Percentiles rank a stretch among this genome's conserved stretches.
phyloP scores from a whole-genome alignment of 306 rosid species.

The Corylus americana region DNA sequence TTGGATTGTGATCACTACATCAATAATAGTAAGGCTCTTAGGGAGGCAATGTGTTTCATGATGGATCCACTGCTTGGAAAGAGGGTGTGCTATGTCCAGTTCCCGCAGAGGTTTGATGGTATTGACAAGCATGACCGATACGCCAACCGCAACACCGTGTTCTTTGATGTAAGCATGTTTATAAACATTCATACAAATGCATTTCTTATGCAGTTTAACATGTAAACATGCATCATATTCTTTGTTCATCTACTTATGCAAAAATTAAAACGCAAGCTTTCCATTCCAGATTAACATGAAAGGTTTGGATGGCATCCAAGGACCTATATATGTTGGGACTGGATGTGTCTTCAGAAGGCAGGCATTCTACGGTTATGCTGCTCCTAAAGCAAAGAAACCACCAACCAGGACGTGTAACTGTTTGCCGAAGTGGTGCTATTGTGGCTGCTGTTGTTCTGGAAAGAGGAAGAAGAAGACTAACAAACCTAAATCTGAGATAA shows the following conservation, averaged over 20 bases:
- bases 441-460: slow-evolving; percentile 35
- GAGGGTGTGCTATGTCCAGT: slow-evolving; percentile 64
- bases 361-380: slow-evolving; percentile 70
- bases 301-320: slow-evolving; percentile 85
- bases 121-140: slow-evolving; percentile 35
- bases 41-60: slow-evolving; percentile 87
- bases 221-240: not conserved
- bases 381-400: slow-evolving; percentile 56
- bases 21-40: slow-evolving; percentile 64
- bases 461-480: slow-evolving; percentile 44
- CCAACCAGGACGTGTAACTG: slow-evolving; percentile 69
- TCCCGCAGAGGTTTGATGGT: slow-evolving; percentile 57
- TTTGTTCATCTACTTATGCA: not conserved
- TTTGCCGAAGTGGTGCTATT: slow-evolving; percentile 59
- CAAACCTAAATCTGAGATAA: slow-evolving; percentile 37
- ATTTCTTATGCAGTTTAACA: slow-evolving; percentile 7
- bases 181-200: not conserved
- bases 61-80: slow-evolving; percentile 63
- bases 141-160: slow-evolving; percentile 44
- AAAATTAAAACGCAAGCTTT: slow-evolving; percentile 1
- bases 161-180: slow-evolving; percentile 51
- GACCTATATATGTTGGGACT: slow-evolving; percentile 68
- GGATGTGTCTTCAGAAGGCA: slow-evolving; percentile 77
- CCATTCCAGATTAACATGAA: slow-evolving; percentile 62
- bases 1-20: slow-evolving; percentile 64